A percentile compares a stretch with the other conserved stretches of the same genome.
phyloP scores from a whole-genome alignment of 371 early-diverging fungal species.

The Saksenaea vasiformis region DNA sequence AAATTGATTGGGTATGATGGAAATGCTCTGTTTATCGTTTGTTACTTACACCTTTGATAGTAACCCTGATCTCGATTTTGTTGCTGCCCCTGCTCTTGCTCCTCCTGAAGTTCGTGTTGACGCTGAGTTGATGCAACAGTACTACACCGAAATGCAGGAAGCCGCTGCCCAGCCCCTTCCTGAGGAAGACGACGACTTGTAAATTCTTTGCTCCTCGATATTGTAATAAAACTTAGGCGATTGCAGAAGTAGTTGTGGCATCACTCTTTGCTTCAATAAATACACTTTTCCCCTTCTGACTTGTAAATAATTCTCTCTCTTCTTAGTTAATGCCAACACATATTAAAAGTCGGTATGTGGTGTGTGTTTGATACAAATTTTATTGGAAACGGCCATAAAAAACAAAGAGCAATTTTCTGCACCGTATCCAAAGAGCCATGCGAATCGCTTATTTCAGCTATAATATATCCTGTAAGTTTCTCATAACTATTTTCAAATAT shows the following conservation, averaged over 20 bases:
- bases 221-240: conserved; percentile 1
- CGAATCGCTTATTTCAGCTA: conserved; percentile 43
- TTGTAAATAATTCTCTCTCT: neutral
- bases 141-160: conserved; percentile 72
- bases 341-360: neutral
- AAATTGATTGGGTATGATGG: conserved; percentile 84
- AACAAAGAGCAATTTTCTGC: conserved; percentile 2
- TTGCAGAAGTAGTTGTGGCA: neutral
- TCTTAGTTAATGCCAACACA: neutral
- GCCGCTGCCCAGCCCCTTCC: conserved; percentile 88
- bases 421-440: neutral
- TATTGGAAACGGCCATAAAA: conserved; percentile 2
- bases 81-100: conserved; percentile 96
- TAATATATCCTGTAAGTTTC: neutral
- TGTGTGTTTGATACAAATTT: neutral
- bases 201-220: conserved; percentile 16
- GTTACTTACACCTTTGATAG: conserved; percentile 34
- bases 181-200: conserved; percentile 84
- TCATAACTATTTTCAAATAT: neutral
- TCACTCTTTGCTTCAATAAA: conserved; percentile 1
- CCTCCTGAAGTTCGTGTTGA: conserved; percentile 97
- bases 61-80: conserved; percentile 95
- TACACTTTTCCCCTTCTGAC: neutral
- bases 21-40: conserved; percentile 7
- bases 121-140: conserved; percentile 74